Evolutionary conservation across 129 eudicot species (phyloP).

Genomic region (Logfia minima): DNA sequence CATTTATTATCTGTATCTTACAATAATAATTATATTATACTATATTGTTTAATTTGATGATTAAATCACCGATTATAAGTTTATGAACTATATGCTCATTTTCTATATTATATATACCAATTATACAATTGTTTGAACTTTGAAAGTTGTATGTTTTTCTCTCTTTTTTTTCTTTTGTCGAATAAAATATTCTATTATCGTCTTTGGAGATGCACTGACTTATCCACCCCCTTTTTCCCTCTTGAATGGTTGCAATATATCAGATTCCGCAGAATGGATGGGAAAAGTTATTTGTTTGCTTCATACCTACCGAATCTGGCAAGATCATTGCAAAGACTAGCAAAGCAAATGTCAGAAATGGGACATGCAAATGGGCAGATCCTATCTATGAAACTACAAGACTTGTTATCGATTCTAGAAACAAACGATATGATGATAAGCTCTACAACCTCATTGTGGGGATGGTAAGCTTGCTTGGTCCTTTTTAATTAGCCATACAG

Average conservation of each 20-base stretch:
- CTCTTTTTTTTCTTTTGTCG: no score
- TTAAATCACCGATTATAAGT: neutral
- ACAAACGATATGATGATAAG: conserved; percentile 78
- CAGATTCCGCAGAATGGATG: conserved; percentile 97
- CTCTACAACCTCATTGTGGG: conserved; percentile 84
- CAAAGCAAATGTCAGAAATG: conserved; percentile 95
- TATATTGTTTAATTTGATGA: neutral
- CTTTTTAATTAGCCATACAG: neutral
- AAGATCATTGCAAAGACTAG: conserved; percentile 89
- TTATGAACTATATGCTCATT: neutral
- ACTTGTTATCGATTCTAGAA: conserved; percentile 83
- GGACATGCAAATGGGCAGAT: conserved; percentile 97
- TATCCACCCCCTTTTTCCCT: neutral
- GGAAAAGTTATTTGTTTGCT: conserved; percentile 86
- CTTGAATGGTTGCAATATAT: conserved; percentile 24
- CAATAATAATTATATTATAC: neutral
- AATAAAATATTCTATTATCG: neutral
- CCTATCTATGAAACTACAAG: conserved; percentile 97
- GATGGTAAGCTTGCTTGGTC: conserved; percentile 53
- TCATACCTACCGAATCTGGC: conserved; percentile 78
- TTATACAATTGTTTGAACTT: neutral
- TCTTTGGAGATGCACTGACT: neutral
- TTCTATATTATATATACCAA: neutral
- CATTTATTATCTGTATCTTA: neutral
- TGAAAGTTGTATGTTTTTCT: neutral